A percentile compares a stretch with the other conserved stretches of the same genome.
phyloP scores from a whole-genome alignment of 2,329 filamentous ascomycete genomes.

The Curvularia sp. region DNA sequence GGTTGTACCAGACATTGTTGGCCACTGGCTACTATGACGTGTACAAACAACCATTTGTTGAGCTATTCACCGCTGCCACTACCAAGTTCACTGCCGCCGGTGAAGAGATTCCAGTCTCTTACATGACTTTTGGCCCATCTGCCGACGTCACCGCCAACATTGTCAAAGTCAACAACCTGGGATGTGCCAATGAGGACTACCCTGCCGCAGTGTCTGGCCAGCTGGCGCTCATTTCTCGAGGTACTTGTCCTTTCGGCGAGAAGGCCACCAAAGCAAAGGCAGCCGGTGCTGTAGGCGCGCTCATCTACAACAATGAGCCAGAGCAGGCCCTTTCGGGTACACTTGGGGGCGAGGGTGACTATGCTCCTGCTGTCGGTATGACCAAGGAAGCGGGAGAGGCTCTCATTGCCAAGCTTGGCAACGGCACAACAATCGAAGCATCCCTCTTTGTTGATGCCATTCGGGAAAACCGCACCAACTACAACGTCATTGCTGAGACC shows the following conservation, averaged over 20 bases:
- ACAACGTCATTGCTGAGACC: conserved; percentile 50
- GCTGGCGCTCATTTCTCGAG: conserved; percentile 72
- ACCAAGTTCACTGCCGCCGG: conserved; percentile 37
- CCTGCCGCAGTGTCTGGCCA: conserved; percentile 64
- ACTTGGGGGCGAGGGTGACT: conserved; percentile 62
- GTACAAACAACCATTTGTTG: conserved; percentile 45
- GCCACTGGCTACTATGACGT: conserved; percentile 46
- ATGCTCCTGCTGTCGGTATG: conserved; percentile 73
- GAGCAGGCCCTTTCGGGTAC: conserved; percentile 68
- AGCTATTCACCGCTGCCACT: conserved; percentile 45
- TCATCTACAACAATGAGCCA: conserved; percentile 74
- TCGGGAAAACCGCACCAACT: conserved; percentile 57
- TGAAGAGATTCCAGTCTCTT: conserved; percentile 32
- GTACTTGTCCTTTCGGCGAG: conserved; percentile 70
- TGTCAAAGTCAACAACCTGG: conserved; percentile 67
- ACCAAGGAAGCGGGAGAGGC: conserved; percentile 65
- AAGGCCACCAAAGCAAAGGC: conserved; percentile 72
- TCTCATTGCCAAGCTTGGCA: conserved; percentile 61
- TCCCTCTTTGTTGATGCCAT: conserved; percentile 53
- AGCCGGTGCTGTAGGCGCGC: conserved; percentile 71
- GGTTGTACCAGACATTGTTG: conserved; percentile 42
- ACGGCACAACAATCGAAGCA: conserved; percentile 46
- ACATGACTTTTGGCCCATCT: conserved; percentile 66
- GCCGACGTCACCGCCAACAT: conserved; percentile 66
- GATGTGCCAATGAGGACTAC: conserved; percentile 69